Evolutionary conservation across 805 yeast genomes (phyloP).

Genomic region (Metschnikowia shivogae): DNA sequence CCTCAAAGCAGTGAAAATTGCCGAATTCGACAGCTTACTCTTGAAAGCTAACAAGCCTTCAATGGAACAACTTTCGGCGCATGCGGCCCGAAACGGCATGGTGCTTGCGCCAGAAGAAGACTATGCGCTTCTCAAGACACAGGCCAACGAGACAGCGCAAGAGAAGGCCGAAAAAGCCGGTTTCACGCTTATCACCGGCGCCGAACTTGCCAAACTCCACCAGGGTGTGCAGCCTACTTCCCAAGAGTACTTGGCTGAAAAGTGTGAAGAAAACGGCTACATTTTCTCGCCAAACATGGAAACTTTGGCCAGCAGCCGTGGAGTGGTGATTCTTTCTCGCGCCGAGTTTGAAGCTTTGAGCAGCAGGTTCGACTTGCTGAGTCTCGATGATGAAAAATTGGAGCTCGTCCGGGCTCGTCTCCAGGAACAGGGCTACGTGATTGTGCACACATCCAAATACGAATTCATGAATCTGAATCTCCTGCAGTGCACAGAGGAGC

Average conservation of each 20-base stretch:
- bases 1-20: slow-evolving; percentile 7
- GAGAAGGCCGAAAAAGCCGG: slow-evolving; percentile 8
- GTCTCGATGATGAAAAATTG: neutral
- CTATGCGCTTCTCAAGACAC: slow-evolving; percentile 12
- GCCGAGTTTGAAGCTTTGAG: slow-evolving; percentile 5
- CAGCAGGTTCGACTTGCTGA: neutral
- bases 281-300: neutral
- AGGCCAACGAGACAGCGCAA: slow-evolving; percentile 6
- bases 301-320: slow-evolving; percentile 1
- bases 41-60: slow-evolving; percentile 22
- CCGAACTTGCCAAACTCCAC: slow-evolving; percentile 6
- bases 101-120: slow-evolving; percentile 26
- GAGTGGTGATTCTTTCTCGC: slow-evolving; percentile 3
- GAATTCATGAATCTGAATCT: slow-evolving; percentile 3
- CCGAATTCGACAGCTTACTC: slow-evolving; percentile 22
- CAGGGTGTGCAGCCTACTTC: slow-evolving; percentile 5
- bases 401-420: neutral
- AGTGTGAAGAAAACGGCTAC: neutral
- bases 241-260: neutral
- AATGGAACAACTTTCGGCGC: slow-evolving; percentile 21
- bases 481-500: slow-evolving; percentile 2
- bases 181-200: neutral
- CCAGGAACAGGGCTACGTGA: slow-evolving; percentile 1
- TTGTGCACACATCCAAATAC: slow-evolving; percentile 2
- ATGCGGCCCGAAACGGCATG: slow-evolving; percentile 28